Base-by-base conservation (phyloP, 495 filamentous ascomycete genomes). In the Tuber aestivum region DNA sequence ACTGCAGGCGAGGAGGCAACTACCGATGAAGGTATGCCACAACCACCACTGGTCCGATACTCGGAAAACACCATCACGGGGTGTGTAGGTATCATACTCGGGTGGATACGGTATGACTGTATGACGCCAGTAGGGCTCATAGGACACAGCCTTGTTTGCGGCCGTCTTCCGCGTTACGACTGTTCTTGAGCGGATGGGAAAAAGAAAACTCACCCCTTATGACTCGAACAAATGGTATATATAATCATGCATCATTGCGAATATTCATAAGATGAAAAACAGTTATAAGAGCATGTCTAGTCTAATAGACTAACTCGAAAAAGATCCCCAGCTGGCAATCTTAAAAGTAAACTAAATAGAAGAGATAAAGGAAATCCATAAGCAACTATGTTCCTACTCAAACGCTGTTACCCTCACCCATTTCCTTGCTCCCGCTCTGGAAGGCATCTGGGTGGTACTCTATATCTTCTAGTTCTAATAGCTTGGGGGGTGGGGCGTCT, bases 401-500 rank as follows among this genome's bases (percentile, higher is more conserved):
- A 45, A 79, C 78, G 10, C 69, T 79, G 37, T 79, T 73, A 8
- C 56, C 70, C 23, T 79, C 78, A 5, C 68, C 48, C 41, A 68
- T 42, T 35, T 79, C 73, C 21, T 40, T 70, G 8, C 18, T 40
- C 1, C 65, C 41, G 5, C 41, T 18, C 41, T 50, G 76, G 50
- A 78, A 78, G 38, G 77, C 44, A 27, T 75, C 77, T 16, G 72
- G 70, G n/a, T 79, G 72, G 37, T 79, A 74, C 10, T 77, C 72
- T 10, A 71, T 79, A 69, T 79, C 77, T 5, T 77, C 78, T 71
- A 79, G 70, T 37, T 79, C 78, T 4, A 79, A 50, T 23, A 82
- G n/a, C 40, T 74, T 50, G 32, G 80, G 80, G 21, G 87, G 81
- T 73, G 84, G 83, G 40, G 85, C 83, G 56, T 86, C 73, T 69